Base-by-base conservation (phyloP, 257 asterid species). In the Scutellaria minor region DNA sequence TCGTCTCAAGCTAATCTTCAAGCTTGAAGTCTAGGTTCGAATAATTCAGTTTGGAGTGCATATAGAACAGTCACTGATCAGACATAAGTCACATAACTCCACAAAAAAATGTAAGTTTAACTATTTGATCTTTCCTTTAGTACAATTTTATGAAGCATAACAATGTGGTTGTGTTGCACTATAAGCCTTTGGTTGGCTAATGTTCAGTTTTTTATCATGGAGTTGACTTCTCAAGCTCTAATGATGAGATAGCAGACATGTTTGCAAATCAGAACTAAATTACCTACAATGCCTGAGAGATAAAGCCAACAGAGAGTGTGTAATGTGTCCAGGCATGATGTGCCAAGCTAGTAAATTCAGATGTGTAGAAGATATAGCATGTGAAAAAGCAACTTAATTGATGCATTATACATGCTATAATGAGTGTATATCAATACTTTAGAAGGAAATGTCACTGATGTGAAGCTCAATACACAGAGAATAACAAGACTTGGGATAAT, bases 381-480 rank as follows among this genome's bases (percentile, higher is more conserved):
- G 20, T 64, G 37, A 10, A 31, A 2, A 48, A 50, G 51, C 53
- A 58, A 40, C 12, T 50, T 24, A 5, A 37, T 27, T 9, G 46
- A 70, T 57, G 66, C 65, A 12, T 57, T 45, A 44, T 22, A 52
- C 24, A 66, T 52, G 39, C 42, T 41, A 20, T 46, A 11, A 20
- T 27, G 56, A 11, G 37, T 40, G 12, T 41, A 41, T 8, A 77
- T 64, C 42, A 13, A 20, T 47, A 41, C 48, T 37, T 66, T 45
- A 44, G 44, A 7, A 42, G 59, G 60, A 68, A 59, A 57, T 31
- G 20, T 20, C 47, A 35, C 54, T 18, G 7, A 64, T 24, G 46
- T 53, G 58, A 64, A 79, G 66, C 27, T n/a, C 27, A 45, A 66
- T 56, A 42, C 37, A 64, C 39, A 37, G 18, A 47, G 35, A 46